phyloP scores from a whole-genome alignment of 2,329 filamentous ascomycete species.

The Cordyceps tenuipes region DNA sequence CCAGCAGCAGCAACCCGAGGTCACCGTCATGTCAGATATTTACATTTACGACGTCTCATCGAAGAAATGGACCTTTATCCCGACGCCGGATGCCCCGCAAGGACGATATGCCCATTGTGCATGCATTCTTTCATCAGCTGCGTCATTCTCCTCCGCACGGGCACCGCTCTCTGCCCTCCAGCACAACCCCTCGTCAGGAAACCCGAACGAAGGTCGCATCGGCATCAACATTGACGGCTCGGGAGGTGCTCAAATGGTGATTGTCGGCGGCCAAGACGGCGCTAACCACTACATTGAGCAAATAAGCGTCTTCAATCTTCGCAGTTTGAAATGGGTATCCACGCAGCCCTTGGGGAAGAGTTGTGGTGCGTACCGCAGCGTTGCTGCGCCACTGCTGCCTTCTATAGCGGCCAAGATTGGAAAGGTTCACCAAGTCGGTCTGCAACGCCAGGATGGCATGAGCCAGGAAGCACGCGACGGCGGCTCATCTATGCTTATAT shows the following conservation, averaged over 20 bases:
- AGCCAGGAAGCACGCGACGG: slow-evolving; percentile 47
- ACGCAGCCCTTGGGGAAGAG: slow-evolving; percentile 82
- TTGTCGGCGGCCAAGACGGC: slow-evolving; percentile 92
- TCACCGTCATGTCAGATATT: slow-evolving; percentile 96
- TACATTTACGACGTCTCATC: slow-evolving; percentile 86
- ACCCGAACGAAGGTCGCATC: slow-evolving; percentile 78
- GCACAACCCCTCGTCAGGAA: slow-evolving; percentile 75
- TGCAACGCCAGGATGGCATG: slow-evolving; percentile 36
- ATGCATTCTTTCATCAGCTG: slow-evolving; percentile 80
- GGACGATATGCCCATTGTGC: slow-evolving; percentile 96
- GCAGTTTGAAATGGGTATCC: slow-evolving; percentile 91
- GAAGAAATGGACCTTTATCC: slow-evolving; percentile 76
- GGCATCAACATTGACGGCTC: slow-evolving; percentile 84
- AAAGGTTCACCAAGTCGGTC: slow-evolving; percentile 39
- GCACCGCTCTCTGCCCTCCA: slow-evolving; percentile 81
- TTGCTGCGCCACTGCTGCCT: slow-evolving; percentile 74
- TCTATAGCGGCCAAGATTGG: slow-evolving; percentile 59
- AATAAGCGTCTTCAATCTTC: slow-evolving; percentile 94
- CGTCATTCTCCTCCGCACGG: slow-evolving; percentile 74
- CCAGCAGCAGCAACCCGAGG: slow-evolving; percentile 64
- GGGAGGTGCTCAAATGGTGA: slow-evolving; percentile 92
- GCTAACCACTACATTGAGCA: slow-evolving; percentile 99
- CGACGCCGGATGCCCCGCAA: slow-evolving; percentile 74
- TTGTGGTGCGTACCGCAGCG: slow-evolving; percentile 92
- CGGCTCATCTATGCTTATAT: slow-evolving; percentile 79